phyloP scores from a whole-genome alignment of 129 eudicot genomes.

The Heracleum sosnowskyi region DNA sequence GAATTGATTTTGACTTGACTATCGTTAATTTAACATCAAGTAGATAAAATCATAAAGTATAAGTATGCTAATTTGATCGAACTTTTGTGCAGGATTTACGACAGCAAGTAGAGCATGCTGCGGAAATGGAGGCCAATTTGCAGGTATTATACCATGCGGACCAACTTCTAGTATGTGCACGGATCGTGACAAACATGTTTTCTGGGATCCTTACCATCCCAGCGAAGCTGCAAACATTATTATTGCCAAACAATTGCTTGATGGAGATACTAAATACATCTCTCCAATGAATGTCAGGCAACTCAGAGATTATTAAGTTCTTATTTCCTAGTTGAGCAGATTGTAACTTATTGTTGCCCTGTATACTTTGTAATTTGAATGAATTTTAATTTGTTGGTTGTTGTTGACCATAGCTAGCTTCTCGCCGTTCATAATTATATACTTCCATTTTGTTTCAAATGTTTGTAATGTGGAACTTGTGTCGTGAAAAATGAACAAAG shows the following conservation, averaged over 20 bases:
- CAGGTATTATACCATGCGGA: slow-evolving; percentile 93
- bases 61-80: not conserved
- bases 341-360: not conserved
- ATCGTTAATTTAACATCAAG: not conserved
- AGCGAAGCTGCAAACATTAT: slow-evolving; percentile 89
- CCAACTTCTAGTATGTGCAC: slow-evolving; percentile 83
- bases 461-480: not conserved
- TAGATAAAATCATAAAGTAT: not conserved
- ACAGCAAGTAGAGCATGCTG: slow-evolving; percentile 84
- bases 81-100: slow-evolving; percentile 51
- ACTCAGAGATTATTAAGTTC: slow-evolving; percentile 50
- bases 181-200: slow-evolving; percentile 82
- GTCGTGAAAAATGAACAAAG: not conserved
- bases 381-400: not conserved
- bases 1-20: not conserved
- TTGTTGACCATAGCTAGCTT: too few species aligned
- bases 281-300: slow-evolving; percentile 72
- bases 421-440: too few species aligned
- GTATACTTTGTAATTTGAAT: not conserved
- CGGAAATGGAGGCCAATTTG: slow-evolving; percentile 88
- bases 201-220: slow-evolving; percentile 99
- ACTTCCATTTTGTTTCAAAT: not conserved
- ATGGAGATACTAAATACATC: slow-evolving; percentile 63
- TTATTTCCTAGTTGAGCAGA: not conserved
- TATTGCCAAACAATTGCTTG: slow-evolving; percentile 66